phyloP scores from a whole-genome alignment of 164 flowering plant genomes.

The Echeveria elegans region DNA sequence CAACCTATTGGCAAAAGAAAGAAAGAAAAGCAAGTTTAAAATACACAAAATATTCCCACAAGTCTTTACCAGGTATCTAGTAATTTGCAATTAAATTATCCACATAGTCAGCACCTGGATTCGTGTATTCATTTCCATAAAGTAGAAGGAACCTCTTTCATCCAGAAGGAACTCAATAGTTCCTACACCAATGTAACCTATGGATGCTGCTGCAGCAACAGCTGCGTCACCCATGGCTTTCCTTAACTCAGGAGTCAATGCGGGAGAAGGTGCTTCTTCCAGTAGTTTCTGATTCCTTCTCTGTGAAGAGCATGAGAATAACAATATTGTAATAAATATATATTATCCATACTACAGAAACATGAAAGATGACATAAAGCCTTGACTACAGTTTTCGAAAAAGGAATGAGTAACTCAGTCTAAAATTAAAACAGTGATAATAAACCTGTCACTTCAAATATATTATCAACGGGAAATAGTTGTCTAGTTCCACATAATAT shows the following conservation, averaged over 20 bases:
- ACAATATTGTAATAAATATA: not conserved
- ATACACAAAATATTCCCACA: no score
- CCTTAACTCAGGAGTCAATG: constrained; percentile 80
- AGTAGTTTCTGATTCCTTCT: constrained; percentile 92
- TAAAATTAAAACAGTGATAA: not conserved
- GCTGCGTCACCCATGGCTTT: constrained; percentile 99
- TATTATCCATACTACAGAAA: not conserved
- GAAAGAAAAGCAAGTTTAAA: not conserved
- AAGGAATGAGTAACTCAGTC: not conserved
- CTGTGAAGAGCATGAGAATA: constrained; percentile 29
- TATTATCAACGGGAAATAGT: not conserved
- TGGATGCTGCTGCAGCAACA: constrained; percentile 95
- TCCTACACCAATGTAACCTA: constrained; percentile 97
- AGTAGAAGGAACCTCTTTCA: constrained; percentile 95
- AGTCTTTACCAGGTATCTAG: not conserved
- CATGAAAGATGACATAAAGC: not conserved
- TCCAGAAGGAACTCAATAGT: constrained; percentile 94
- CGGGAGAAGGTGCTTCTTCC: constrained; percentile 99
- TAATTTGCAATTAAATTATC: not conserved
- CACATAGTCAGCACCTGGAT: constrained; percentile 56
- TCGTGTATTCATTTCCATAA: constrained; percentile 99
- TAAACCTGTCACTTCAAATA: not conserved
- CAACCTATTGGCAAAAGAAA: constrained; percentile 46
- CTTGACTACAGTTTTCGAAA: not conserved
- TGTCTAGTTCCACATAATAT: not conserved